Base-by-base conservation (phyloP, 768 basidiomycete species). In the Clitopilus hobsonii region DNA sequence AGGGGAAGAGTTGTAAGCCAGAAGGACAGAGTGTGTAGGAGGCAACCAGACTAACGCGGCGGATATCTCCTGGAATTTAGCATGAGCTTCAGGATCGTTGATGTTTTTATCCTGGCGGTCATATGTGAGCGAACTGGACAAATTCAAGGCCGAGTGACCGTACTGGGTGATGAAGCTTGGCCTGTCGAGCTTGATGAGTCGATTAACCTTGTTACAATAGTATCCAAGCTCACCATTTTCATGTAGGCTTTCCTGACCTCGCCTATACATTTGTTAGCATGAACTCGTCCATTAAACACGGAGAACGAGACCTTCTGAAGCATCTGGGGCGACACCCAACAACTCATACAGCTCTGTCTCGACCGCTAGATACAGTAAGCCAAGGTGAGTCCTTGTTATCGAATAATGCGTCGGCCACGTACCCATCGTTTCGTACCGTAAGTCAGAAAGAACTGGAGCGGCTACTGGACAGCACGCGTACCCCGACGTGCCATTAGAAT, bases 201-300 rank as follows among this genome's bases (percentile, higher is more conserved):
- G 30, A 3, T 3, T 20, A 8, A 10, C 32, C n/a, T 18, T 10
- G 11, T 29, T 63, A n/a, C 54, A 38, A 54, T 41, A 59, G 26
- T 26, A 54, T 56, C 47, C 51, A 54, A 59, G 51, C 53, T 56
- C 41, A 91, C 93, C 85, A 94, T 95, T 74, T 83, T 89, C 67
- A 89, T 87, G 67, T 98, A 98, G 14, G 94, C 94, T 66, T 90
- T 91, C 72, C 94, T 95, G 63, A 98, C 92, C 59, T 98, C 92
- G 60, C 78, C 91, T 88, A 59, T 54, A 57, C 52, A 45, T 38
- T 23, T 49, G 49, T 70, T 55, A 69, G 55, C 25, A 49, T 49
- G 20, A 25, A 41, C 51, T 23, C 22, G 51, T 23, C 32, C 55
- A 57, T 27, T 53, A 26, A 13, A 6, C 18, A 56, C 47, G 47